Conservation (phyloP, 352 stramenopile genomes). For the Thraustochytrium sp. region DNA sequence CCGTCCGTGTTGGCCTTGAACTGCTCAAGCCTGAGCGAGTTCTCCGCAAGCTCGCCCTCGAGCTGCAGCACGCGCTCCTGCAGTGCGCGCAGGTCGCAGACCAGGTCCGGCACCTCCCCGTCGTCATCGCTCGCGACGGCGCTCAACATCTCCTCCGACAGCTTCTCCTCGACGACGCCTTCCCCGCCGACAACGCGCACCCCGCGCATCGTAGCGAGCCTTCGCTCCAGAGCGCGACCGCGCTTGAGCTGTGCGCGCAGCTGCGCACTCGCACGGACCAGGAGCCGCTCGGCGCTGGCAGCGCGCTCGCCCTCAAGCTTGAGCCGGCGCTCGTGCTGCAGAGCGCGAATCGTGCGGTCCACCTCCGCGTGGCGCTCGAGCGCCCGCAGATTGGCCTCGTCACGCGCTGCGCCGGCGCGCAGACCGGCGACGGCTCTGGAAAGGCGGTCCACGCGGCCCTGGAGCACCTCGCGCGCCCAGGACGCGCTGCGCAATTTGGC, state of each 20-base stretch:
- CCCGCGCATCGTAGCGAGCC: neutral
- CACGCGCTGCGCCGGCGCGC: neutral
- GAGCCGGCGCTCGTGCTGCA: neutral
- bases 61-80: neutral
- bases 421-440: neutral
- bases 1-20: neutral
- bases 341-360: neutral
- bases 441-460: neutral
- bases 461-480: neutral
- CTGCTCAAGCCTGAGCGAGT: neutral
- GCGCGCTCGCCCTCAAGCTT: neutral
- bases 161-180: neutral
- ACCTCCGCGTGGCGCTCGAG: neutral
- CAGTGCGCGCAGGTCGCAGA: neutral
- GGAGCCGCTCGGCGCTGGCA: neutral
- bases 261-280: neutral
- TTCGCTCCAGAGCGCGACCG: neutral
- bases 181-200: neutral
- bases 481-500: neutral
- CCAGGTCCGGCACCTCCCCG: neutral
- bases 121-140: neutral
- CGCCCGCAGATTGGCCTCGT: neutral
- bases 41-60: conserved; percentile 5
- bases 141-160: too few relatives aligned
- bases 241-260: neutral